Conservation (phyloP, 2,329 filamentous ascomycete species). For the Diaporthe vaccinii region DNA sequence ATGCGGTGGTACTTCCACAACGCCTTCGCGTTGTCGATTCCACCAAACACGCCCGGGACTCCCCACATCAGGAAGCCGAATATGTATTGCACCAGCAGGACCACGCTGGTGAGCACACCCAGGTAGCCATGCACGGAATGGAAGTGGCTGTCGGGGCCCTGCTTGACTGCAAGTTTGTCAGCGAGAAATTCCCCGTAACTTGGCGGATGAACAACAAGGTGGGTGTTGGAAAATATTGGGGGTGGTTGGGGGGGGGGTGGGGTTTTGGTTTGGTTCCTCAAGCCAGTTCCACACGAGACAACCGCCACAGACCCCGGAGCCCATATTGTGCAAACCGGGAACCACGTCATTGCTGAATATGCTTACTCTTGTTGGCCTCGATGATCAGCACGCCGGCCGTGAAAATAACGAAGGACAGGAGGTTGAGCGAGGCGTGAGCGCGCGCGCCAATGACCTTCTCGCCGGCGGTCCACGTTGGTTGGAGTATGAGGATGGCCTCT, state of each 20-base stretch:
- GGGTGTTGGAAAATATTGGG: background rate
- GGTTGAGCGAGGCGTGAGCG: slow-evolving; percentile 75
- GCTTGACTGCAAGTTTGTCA: slow-evolving; percentile 2
- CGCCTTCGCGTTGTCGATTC: slow-evolving; percentile 82
- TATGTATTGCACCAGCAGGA: slow-evolving; percentile 79
- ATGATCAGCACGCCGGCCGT: slow-evolving; percentile 78
- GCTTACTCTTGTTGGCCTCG: slow-evolving; percentile 82
- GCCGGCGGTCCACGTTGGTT: slow-evolving; percentile 83
- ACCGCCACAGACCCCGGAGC: background rate
- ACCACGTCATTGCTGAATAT: slow-evolving; percentile 54
- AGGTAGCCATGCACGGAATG: slow-evolving; percentile 85
- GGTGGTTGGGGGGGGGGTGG: too few relatives aligned
- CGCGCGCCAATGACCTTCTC: slow-evolving; percentile 71
- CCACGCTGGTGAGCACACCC: slow-evolving; percentile 80
- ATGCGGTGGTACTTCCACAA: slow-evolving; percentile 92
- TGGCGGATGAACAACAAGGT: background rate
- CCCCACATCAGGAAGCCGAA: slow-evolving; percentile 89
- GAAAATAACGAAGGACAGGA: slow-evolving; percentile 72
- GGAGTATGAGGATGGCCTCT: slow-evolving; percentile 86
- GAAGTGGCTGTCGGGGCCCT: slow-evolving; percentile 74
- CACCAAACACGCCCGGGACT: slow-evolving; percentile 80
- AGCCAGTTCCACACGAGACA: background rate
- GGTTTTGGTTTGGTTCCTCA: background rate
- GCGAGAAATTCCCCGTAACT: background rate
- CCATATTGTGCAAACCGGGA: too few relatives aligned